phyloP scores from a whole-genome alignment of 2,329 filamentous ascomycete genomes.

The Cordyceps sp. region DNA sequence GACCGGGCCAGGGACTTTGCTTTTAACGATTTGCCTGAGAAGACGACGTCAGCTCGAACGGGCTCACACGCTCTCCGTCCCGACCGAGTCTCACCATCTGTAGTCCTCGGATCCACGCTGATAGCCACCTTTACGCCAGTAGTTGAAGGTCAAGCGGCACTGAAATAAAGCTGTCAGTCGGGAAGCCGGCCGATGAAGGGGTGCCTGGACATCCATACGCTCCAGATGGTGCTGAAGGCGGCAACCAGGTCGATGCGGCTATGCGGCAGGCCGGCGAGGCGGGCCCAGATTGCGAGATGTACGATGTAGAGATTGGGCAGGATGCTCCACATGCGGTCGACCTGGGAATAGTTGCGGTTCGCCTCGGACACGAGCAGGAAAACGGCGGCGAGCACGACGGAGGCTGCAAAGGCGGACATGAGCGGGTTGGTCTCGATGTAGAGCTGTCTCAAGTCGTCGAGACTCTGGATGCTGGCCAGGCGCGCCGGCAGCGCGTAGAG shows the following conservation, averaged over 20 bases:
- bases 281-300: constrained; percentile 74
- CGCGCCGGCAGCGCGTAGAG: constrained; percentile 53
- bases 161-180: no score
- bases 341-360: constrained; percentile 92
- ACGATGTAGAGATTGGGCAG: constrained; percentile 74
- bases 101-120: constrained; percentile 84
- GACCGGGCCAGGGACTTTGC: constrained; percentile 40
- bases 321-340: constrained; percentile 85
- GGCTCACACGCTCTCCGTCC: no score
- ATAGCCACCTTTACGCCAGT: constrained; percentile 92
- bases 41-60: not conserved
- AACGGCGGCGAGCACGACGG: constrained; percentile 51
- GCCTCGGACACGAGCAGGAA: constrained; percentile 66
- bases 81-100: constrained; percentile 41
- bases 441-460: constrained; percentile 47
- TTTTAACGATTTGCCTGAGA: constrained; percentile 51
- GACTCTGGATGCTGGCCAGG: constrained; percentile 39
- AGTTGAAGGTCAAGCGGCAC: constrained; percentile 76
- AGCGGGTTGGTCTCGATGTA: constrained; percentile 81
- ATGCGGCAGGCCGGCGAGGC: constrained; percentile 53
- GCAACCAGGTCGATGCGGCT: constrained; percentile 57
- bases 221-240: constrained; percentile 60
- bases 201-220: constrained; percentile 34
- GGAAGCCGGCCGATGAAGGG: no score
- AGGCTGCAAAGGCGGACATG: constrained; percentile 55